These are phyloP conservation scores for Yamadazyma paraphyllophila DNA, from an alignment of 805 yeast genomes.

Conservation along the genomic window DNA sequence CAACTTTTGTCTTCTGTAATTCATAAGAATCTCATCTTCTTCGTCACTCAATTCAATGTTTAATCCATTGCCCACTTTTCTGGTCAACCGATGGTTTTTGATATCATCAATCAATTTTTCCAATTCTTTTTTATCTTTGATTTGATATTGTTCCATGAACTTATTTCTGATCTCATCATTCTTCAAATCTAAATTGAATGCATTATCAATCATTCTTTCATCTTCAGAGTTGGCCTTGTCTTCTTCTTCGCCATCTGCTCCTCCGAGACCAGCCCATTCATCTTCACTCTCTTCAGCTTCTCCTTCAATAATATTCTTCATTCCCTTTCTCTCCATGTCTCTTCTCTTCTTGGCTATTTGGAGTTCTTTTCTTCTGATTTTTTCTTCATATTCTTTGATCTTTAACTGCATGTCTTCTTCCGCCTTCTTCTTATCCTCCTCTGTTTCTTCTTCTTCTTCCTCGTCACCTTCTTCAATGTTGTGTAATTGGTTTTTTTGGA, in stretches of 20 bases:
- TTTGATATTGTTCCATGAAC: slow-evolving; percentile 58
- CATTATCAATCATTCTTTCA: slow-evolving; percentile 75
- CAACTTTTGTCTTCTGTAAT: slow-evolving; percentile 42
- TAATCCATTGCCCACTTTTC: slow-evolving; percentile 50
- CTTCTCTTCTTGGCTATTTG: slow-evolving; percentile 34
- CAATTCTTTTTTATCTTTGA: slow-evolving; percentile 60
- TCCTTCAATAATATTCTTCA: slow-evolving; percentile 63
- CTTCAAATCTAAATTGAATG: slow-evolving; percentile 53
- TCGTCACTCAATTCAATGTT: slow-evolving; percentile 72
- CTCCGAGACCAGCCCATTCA: slow-evolving; percentile 83
- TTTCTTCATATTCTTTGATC: slow-evolving; percentile 40
- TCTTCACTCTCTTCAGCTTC: slow-evolving; percentile 90
- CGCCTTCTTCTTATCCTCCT: slow-evolving; percentile 23
- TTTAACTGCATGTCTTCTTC: slow-evolving; percentile 24
- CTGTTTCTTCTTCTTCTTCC: slow-evolving; percentile 18
- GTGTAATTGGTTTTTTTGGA: slow-evolving; percentile 16
- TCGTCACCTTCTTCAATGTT: slow-evolving; percentile 16
- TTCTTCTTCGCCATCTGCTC: slow-evolving; percentile 58
- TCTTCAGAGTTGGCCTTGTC: slow-evolving; percentile 68
- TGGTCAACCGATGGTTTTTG: slow-evolving; percentile 68
- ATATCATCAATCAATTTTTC: slow-evolving; percentile 68
- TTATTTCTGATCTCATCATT: slow-evolving; percentile 57
- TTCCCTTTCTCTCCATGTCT: slow-evolving; percentile 59
- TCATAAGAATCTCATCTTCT: slow-evolving; percentile 60
- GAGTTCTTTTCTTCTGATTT: slow-evolving; percentile 34